phyloP scores from a whole-genome alignment of 106 monocot species.

The Acorus gramineus region DNA sequence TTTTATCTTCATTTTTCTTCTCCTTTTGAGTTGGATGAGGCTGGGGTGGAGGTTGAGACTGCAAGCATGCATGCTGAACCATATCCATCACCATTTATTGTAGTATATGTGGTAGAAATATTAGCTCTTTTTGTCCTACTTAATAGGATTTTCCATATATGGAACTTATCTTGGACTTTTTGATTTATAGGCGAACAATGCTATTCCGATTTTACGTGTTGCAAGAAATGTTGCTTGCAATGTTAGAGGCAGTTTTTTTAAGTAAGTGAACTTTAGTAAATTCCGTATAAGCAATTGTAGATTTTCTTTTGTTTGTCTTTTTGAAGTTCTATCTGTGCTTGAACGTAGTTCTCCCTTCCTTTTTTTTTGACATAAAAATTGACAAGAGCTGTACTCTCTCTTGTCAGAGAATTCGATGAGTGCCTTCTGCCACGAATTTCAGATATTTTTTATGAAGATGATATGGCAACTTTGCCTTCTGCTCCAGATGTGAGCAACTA shows the following conservation, averaged over 20 bases:
- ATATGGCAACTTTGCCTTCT: constrained; percentile 39
- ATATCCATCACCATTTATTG: too few relatives aligned
- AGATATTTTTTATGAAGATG: constrained; percentile 74
- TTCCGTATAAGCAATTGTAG: too few relatives aligned
- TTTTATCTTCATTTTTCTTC: too few relatives aligned
- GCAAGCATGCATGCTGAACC: too few relatives aligned
- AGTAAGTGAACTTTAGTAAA: constrained; percentile 30
- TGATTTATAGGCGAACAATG: constrained; percentile 47
- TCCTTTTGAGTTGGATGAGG: too few relatives aligned
- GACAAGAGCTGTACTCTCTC: constrained; percentile 6
- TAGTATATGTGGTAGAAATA: too few relatives aligned
- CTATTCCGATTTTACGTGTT: constrained; percentile 83
- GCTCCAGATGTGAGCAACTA: constrained; percentile 93
- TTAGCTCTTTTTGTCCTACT: too few relatives aligned
- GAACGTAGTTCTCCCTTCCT: too few relatives aligned
- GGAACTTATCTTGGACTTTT: background rate
- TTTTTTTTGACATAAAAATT: background rate
- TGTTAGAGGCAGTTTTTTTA: constrained; percentile 95
- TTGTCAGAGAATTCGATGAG: constrained; percentile 90
- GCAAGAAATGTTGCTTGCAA: constrained; percentile 98
- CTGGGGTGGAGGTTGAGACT: too few relatives aligned
- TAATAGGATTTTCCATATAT: too few relatives aligned
- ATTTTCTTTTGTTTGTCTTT: too few relatives aligned
- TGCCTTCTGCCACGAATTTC: constrained; percentile 60
- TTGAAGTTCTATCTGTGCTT: too few relatives aligned